Conservation (phyloP, 2,329 filamentous ascomycete genomes). For the Phyllosticta citribraziliensis region DNA sequence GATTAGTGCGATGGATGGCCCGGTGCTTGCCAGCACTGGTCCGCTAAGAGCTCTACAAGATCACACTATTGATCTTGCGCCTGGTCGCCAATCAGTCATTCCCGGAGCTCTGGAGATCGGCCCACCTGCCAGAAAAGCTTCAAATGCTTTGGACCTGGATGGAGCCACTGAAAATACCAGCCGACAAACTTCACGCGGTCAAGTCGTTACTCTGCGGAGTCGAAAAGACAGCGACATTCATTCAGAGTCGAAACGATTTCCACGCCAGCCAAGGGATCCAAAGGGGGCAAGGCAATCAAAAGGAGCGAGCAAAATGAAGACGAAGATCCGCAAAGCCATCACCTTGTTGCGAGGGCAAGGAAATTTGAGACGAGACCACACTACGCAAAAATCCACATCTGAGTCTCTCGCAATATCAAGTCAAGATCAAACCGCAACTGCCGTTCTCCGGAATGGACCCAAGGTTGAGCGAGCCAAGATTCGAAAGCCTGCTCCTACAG, state of each 20-base stretch:
- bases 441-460: background rate
- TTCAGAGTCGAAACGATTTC: background rate
- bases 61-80: background rate
- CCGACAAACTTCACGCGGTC: background rate
- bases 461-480: background rate
- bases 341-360: background rate
- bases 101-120: background rate
- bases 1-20: slow-evolving; percentile 11
- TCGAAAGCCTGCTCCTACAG: background rate
- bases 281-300: background rate
- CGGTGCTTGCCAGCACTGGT: slow-evolving; percentile 2
- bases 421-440: background rate
- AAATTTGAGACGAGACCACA: background rate
- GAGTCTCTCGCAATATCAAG: background rate
- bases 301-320: background rate
- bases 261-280: background rate
- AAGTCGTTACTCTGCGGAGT: background rate
- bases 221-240: background rate
- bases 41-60: background rate
- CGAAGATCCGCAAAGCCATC: background rate
- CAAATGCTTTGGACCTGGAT: background rate
- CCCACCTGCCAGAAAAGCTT: background rate
- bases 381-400: background rate
- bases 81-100: background rate
- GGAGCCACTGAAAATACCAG: background rate